Evolutionary conservation across 2,329 filamentous ascomycete species (phyloP), one percentile per base, ranked within the genome.

Genomic region (Microsporum canis): DNA sequence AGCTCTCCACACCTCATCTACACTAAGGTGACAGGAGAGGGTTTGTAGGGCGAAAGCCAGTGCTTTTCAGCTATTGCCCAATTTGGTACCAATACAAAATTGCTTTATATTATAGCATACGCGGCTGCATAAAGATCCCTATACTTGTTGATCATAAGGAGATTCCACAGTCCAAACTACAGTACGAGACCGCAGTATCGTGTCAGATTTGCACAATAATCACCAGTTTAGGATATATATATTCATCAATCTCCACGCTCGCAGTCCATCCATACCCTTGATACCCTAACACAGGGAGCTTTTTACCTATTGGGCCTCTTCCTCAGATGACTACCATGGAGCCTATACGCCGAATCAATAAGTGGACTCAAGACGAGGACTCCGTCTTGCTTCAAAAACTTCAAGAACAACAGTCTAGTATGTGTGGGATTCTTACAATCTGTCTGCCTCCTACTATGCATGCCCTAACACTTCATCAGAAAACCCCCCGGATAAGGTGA

Each of bases 301-400:
- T 5, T 27, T 27, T 17, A 29, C 17, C n/a, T 23, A 41, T 41
- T 41, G 39, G 39, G 12, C 8, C 2, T 41, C 4, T 41, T 41
- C 39, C 17, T 17, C 43, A 17, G 23, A 47, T n/a, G n/a, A 7
- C 23, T 47, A 3, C 51, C 8, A 55, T 55, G 51, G 51, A 55
- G 33, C 14, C 23, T n/a, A 27, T n/a, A 34, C 51, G 51, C 5
- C 29, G 51, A 6, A 55, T 55, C 33, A 55, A 55, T n/a, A 33
- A 36, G 12, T 58, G 56, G 56, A 58, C 56, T 29, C 56, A 58
- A 23, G 56, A 58, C 1, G 56, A 58, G 29, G 56, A 58, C 23
- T 5, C n/a, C 3, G 14, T 58, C n/a, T 23, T 58, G 27, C 31
- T 55, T 6, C 27, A 33, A 27, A 55, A 31, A 55, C 14, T 55